These are phyloP conservation scores for Pelargonium myrrhifolium DNA, from an alignment of 441 rosid genomes.

Conservation along the genomic window DNA sequence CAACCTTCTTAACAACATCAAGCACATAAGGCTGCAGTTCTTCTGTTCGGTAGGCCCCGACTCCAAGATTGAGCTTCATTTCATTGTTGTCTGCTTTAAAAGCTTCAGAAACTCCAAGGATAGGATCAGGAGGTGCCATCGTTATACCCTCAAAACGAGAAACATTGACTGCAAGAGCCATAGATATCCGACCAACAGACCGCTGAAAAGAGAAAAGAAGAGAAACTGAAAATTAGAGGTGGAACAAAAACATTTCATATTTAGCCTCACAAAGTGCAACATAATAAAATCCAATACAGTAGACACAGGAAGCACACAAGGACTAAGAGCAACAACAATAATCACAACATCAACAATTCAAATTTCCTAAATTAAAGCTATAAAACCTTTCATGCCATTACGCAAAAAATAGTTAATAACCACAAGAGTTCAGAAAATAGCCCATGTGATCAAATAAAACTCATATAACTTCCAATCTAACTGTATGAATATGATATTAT, in stretches of 20 bases:
- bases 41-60: slow-evolving; percentile 91
- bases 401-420: not conserved
- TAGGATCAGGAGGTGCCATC: slow-evolving; percentile 98
- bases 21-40: slow-evolving; percentile 94
- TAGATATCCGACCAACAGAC: slow-evolving; percentile 51
- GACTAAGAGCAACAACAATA: not conserved
- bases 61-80: slow-evolving; percentile 93
- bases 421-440: not conserved
- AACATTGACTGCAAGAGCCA: slow-evolving; percentile 52
- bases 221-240: slow-evolving; percentile 11
- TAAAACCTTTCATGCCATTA: not conserved
- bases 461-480: not conserved
- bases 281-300: not conserved
- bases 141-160: slow-evolving; percentile 79
- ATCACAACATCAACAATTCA: not conserved
- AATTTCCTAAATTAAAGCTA: not conserved
- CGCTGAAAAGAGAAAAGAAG: slow-evolving; percentile 24
- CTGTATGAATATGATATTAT: not conserved
- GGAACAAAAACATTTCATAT: not conserved
- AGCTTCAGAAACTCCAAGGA: slow-evolving; percentile 96
- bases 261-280: not conserved
- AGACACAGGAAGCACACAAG: not conserved
- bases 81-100: slow-evolving; percentile 74
- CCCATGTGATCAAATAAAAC: not conserved
- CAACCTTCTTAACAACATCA: slow-evolving; percentile 87